These are phyloP conservation scores for Cyclotella choctawhatcheeana DNA, from an alignment of 108 stramenopile species.

Conservation along the genomic window DNA sequence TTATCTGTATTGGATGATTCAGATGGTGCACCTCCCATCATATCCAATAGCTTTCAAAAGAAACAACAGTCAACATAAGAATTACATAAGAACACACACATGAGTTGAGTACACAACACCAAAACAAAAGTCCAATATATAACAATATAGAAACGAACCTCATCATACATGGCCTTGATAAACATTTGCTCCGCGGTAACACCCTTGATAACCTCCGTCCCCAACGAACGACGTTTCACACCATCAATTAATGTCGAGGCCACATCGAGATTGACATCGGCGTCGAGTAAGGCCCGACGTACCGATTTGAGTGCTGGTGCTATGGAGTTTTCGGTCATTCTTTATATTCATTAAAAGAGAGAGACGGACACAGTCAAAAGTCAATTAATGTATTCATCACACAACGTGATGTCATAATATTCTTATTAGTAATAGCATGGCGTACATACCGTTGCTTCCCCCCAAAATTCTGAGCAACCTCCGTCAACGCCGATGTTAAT, in stretches of 20 bases:
- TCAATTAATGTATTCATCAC: too few relatives aligned
- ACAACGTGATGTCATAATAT: too few relatives aligned
- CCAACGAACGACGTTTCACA: constrained; percentile 86
- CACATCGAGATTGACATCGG: constrained; percentile 91
- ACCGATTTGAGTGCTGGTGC: constrained; percentile 84
- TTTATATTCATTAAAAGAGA: too few relatives aligned
- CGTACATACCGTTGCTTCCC: constrained; percentile 66
- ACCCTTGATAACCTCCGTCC: constrained; percentile 80
- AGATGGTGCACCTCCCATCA: constrained; percentile 87
- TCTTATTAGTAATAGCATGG: too few relatives aligned
- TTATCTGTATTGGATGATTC: constrained; percentile 3
- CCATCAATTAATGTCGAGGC: constrained; percentile 90
- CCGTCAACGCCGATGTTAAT: constrained; percentile 71
- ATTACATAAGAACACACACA: too few relatives aligned
- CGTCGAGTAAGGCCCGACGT: constrained; percentile 87
- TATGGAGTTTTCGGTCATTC: constrained; percentile 85
- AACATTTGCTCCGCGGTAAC: constrained; percentile 95
- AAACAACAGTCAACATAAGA: background rate
- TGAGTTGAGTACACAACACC: too few relatives aligned
- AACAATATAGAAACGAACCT: constrained; percentile 25
- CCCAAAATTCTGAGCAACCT: constrained; percentile 72
- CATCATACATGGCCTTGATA: constrained; percentile 96
- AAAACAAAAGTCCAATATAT: background rate
- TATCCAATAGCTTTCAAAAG: constrained; percentile 67
- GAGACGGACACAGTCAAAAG: too few relatives aligned